Base-by-base conservation (phyloP, 331 rosid species). In the Pyracantha coccinea region DNA sequence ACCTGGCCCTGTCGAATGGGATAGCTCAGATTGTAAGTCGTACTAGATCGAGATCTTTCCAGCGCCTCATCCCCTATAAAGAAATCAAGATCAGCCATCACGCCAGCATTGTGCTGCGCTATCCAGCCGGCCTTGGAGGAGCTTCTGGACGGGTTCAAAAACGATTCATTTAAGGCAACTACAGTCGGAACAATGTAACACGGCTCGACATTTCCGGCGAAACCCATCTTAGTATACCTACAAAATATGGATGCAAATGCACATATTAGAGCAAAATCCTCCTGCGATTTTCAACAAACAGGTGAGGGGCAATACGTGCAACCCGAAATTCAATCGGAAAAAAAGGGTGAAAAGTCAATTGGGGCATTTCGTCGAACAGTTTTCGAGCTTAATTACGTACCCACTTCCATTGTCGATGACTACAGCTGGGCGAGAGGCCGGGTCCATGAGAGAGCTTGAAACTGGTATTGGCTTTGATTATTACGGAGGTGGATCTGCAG, bases 1-100 rank as follows among this genome's bases (percentile, higher is more conserved):
- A 95, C 98, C 85, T 92, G 99, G 21, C 99, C 99, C 14, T 92
- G 91, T 53, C 63, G 85, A 79, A 95, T 83, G 28, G 99, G 99
- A 76, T 95, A 88, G 66, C 80, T 90, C 33, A 95, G 89, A 76
- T 87, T 92, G 71, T 95, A 95, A 77, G 91, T 89, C 29, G 88
- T 89, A 60, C 99, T 92, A 41, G 98, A 88, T 80, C 93, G 88
- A 70, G 93, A 86, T 83, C 81, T 95, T 10, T 96, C 71, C 62
- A 90, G 63, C 0, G 99, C 99, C 73, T 95, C 99, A 7, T 95
- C 99, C 52, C 99, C 99, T 25, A 95, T 89, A 74, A 95, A 95
- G 88, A 92, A 95, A 87, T 95, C 99, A 44, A 95, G 98, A 92
- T 95, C 99, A 24, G 99, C 99, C 98, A 92, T 95, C 12, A 95